phyloP scores from a whole-genome alignment of 1,284 basidiomycete species.

The Cutaneotrichosporon sp. region DNA sequence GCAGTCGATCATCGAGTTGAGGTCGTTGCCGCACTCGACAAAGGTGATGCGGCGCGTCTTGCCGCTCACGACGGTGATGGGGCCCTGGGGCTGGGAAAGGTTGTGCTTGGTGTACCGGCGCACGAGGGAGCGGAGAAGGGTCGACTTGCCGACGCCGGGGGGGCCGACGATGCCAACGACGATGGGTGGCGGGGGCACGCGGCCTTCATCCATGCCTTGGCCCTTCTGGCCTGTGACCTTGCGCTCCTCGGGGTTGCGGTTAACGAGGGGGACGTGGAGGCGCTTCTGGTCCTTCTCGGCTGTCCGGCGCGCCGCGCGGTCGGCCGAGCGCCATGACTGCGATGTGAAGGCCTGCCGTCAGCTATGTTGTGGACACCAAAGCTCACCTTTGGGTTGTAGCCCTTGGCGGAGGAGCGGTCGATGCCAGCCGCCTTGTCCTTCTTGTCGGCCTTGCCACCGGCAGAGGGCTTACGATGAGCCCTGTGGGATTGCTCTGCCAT shows the following conservation, averaged over 20 bases:
- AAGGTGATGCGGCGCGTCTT: conserved; percentile 93
- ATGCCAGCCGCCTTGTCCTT: conserved; percentile 69
- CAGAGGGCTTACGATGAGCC: conserved; percentile 69
- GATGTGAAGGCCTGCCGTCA: conserved; percentile 75
- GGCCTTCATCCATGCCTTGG: conserved; percentile 51
- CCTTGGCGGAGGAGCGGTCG: conserved; percentile 58
- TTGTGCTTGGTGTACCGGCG: conserved; percentile 94
- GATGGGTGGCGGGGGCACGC: conserved; percentile 77
- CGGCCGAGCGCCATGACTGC: conserved; percentile 81
- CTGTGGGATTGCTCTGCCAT: conserved; percentile 62
- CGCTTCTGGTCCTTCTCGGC: conserved; percentile 93
- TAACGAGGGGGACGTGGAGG: conserved; percentile 92
- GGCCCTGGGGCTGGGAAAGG: conserved; percentile 84
- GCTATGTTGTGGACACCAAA: not conserved
- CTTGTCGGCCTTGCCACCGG: conserved; percentile 73
- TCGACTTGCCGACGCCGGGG: conserved; percentile 96
- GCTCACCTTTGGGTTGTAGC: conserved; percentile 90
- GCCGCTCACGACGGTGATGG: conserved; percentile 89
- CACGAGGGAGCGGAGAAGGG: conserved; percentile 88
- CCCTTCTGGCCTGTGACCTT: conserved; percentile 51
- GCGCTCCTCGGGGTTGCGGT: conserved; percentile 85
- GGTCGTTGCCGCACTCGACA: conserved; percentile 95
- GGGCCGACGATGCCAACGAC: conserved; percentile 97
- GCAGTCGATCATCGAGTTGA: conserved; percentile 97
- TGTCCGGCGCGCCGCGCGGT: conserved; percentile 83